phyloP scores from a whole-genome alignment of 371 early-diverging fungal species.

The Mortierella sp. region DNA sequence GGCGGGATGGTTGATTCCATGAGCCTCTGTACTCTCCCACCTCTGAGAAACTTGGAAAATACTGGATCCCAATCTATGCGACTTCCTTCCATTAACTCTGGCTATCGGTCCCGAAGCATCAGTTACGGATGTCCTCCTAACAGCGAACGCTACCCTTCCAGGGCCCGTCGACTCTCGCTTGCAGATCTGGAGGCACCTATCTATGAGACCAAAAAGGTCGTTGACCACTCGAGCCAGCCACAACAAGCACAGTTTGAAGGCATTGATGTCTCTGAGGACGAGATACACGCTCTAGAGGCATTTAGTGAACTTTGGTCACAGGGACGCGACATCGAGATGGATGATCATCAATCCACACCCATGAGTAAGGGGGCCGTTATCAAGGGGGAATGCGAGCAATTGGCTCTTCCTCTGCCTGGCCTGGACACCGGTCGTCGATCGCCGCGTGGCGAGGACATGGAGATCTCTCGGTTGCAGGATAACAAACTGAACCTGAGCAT shows the following conservation, averaged over 20 bases:
- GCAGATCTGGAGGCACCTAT: constrained; percentile 50
- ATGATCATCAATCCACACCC: constrained; percentile 1
- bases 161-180: constrained; percentile 40
- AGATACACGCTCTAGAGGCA: constrained; percentile 50
- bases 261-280: constrained; percentile 48
- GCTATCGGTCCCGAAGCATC: constrained; percentile 25
- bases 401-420: constrained; percentile 12
- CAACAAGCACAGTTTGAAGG: constrained; percentile 38
- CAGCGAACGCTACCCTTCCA: constrained; percentile 14
- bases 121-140: constrained; percentile 9
- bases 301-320: constrained; percentile 50
- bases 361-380: constrained; percentile 3
- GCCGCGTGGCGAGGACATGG: constrained; percentile 12
- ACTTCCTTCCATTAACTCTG: constrained; percentile 30
- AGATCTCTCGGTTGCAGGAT: not conserved
- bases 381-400: constrained; percentile 17
- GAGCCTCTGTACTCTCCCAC: constrained; percentile 32
- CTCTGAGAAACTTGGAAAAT: constrained; percentile 13
- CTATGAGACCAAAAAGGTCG: constrained; percentile 34
- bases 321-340: constrained; percentile 33
- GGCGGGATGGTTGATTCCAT: constrained; percentile 36
- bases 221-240: constrained; percentile 28
- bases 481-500: constrained; percentile 1
- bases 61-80: constrained; percentile 6
- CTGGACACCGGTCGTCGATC: constrained; percentile 29